Evolutionary conservation across 257 asterid species (phyloP).

Genomic region (Apocynum venetum): DNA sequence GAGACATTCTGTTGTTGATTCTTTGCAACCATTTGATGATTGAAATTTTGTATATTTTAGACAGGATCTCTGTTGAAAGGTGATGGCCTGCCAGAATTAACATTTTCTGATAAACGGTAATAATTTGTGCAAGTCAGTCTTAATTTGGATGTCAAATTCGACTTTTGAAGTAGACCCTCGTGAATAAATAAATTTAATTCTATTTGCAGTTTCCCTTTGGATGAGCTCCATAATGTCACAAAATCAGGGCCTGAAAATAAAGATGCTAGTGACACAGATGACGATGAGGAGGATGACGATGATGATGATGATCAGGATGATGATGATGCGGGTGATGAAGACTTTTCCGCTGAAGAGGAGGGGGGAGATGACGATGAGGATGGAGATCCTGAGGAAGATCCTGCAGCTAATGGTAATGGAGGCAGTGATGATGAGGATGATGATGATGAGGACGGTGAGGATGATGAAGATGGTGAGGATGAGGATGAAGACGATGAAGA

Average conservation of each 20-base stretch:
- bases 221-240: slow-evolving; percentile 37
- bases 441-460: slow-evolving; percentile 33
- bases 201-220: slow-evolving; percentile 54
- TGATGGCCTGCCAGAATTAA: slow-evolving; percentile 30
- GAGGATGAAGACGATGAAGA: slow-evolving; percentile 51
- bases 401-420: slow-evolving; percentile 56
- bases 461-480: slow-evolving; percentile 35
- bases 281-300: slow-evolving; percentile 67
- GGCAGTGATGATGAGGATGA: slow-evolving; percentile 51
- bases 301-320: slow-evolving; percentile 51
- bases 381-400: slow-evolving; percentile 53
- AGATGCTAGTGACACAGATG: slow-evolving; percentile 68
- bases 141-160: neutral
- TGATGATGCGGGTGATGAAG: slow-evolving; percentile 80
- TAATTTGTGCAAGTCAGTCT: neutral
- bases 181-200: neutral
- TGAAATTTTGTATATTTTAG: slow-evolving; percentile 31
- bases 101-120: slow-evolving; percentile 42
- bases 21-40: slow-evolving; percentile 5
- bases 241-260: slow-evolving; percentile 49
- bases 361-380: slow-evolving; percentile 65
- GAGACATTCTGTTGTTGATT: neutral
- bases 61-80: slow-evolving; percentile 42
- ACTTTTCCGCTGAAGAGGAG: slow-evolving; percentile 77
- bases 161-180: neutral